These are phyloP conservation scores for Jaltomata sinuosa DNA, from an alignment of 257 asterid genomes.

Conservation along the genomic window DNA sequence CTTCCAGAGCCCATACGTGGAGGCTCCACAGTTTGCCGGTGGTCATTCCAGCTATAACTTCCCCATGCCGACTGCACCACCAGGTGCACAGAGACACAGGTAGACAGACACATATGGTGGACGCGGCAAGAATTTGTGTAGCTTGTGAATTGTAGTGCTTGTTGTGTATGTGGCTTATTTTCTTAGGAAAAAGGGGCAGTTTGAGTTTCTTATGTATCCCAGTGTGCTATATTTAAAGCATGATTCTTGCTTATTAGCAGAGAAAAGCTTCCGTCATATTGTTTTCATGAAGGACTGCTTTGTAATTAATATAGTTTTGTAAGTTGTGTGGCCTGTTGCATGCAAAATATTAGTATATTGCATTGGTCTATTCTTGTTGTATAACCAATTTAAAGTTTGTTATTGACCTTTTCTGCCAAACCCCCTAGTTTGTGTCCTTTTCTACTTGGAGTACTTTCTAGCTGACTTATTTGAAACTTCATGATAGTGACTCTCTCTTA, in stretches of 20 bases:
- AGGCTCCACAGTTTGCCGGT: conserved; percentile 62
- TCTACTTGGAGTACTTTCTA: neutral
- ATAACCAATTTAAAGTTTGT: neutral
- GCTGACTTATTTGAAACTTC: neutral
- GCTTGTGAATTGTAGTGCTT: neutral
- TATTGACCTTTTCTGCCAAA: neutral
- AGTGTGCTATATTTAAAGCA: neutral
- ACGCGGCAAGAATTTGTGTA: neutral
- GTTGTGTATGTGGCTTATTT: conserved; percentile 5
- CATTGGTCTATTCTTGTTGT: neutral
- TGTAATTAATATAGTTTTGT: neutral
- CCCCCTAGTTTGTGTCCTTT: neutral
- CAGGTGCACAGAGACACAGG: conserved; percentile 63
- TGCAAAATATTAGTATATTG: neutral
- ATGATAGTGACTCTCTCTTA: neutral
- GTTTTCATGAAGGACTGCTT: neutral
- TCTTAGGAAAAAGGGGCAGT: conserved; percentile 9
- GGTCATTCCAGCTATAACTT: conserved; percentile 34
- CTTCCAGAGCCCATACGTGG: conserved; percentile 91
- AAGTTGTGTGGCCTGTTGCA: neutral
- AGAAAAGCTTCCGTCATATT: neutral
- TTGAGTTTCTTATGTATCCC: neutral
- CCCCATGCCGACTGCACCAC: conserved; percentile 95
- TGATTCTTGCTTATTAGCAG: neutral
- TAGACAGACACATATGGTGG: conserved; percentile 12